These are phyloP conservation scores for Paracorniculantispora psalliotae DNA, from an alignment of 2,329 filamentous ascomycete genomes.

Conservation along the genomic window DNA sequence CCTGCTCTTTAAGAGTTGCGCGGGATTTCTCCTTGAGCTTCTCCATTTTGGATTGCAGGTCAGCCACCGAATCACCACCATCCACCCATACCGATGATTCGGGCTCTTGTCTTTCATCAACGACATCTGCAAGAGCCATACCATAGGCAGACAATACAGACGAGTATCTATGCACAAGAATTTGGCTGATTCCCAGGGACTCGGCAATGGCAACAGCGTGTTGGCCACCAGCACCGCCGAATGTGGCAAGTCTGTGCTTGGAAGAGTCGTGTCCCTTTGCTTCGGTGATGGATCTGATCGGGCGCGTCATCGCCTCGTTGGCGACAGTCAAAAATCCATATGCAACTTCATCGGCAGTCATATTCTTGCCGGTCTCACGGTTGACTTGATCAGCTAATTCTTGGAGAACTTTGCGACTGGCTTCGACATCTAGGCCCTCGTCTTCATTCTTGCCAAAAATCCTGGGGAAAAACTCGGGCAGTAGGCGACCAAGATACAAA, in stretches of 20 bases:
- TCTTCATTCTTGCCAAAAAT: conserved; percentile 91
- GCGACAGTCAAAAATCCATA: conserved; percentile 87
- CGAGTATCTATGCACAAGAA: conserved; percentile 81
- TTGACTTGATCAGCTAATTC: conserved; percentile 76
- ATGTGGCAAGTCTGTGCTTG: conserved; percentile 84
- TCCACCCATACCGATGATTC: conserved; percentile 60
- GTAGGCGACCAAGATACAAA: conserved; percentile 72
- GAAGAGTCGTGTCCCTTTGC: conserved; percentile 89
- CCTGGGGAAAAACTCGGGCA: conserved; percentile 90
- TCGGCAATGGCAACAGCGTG: conserved; percentile 89
- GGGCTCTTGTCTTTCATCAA: conserved; percentile 83
- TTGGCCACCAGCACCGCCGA: conserved; percentile 87
- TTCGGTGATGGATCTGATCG: conserved; percentile 85
- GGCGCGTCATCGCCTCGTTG: conserved; percentile 86
- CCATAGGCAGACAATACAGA: conserved; percentile 87
- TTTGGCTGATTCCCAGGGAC: conserved; percentile 77
- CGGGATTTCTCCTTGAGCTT: conserved; percentile 74
- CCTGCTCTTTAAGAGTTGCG: conserved; percentile 65
- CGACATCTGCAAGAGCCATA: conserved; percentile 89
- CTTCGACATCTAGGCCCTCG: conserved; percentile 69
- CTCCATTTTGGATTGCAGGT: conserved; percentile 68
- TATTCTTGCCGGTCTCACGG: conserved; percentile 62
- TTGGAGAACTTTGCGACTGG: conserved; percentile 69
- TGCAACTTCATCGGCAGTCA: conserved; percentile 79
- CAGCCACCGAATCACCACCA: conserved; percentile 50